Evolutionary conservation across 2,329 filamentous ascomycete species (phyloP).

Genomic region (Cladosporium sp.): DNA sequence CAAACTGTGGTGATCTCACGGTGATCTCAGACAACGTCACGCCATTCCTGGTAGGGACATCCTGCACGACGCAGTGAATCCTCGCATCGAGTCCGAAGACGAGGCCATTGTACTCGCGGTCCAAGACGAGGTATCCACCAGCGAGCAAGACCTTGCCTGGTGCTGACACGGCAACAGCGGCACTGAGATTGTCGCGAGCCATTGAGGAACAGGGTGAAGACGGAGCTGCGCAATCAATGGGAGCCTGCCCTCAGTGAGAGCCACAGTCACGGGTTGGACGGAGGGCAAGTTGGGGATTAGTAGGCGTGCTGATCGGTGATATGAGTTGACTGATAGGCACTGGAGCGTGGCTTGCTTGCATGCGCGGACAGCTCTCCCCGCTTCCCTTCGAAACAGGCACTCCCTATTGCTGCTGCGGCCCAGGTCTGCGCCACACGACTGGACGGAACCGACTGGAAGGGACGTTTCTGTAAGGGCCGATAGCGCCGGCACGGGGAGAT

Average conservation of each 20-base stretch:
- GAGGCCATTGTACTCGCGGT: conserved; percentile 74
- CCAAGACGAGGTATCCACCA: conserved; percentile 91
- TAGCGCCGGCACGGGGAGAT: background rate
- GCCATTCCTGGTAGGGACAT: conserved; percentile 55
- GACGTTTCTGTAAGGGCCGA: conserved; percentile 7
- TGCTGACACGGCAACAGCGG: conserved; percentile 61
- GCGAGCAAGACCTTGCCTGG: conserved; percentile 94
- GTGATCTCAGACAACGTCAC: conserved; percentile 67
- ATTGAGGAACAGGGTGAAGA: background rate
- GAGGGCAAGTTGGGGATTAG: background rate
- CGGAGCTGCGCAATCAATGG: background rate
- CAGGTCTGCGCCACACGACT: conserved; percentile 3
- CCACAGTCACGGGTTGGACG: background rate
- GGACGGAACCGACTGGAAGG: background rate
- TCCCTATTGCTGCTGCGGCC: background rate
- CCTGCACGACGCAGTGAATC: conserved; percentile 58
- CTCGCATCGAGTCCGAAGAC: conserved; percentile 62
- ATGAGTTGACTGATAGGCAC: background rate
- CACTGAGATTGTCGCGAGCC: conserved; percentile 5
- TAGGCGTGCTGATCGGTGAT: conserved; percentile 9
- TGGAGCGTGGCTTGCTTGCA: background rate
- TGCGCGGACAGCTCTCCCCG: background rate
- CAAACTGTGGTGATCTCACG: conserved; percentile 88
- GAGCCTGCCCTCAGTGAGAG: background rate
- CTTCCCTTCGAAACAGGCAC: background rate